Evolutionary conservation across 129 eudicot species (phyloP).

Genomic region (Glebionis coronaria): DNA sequence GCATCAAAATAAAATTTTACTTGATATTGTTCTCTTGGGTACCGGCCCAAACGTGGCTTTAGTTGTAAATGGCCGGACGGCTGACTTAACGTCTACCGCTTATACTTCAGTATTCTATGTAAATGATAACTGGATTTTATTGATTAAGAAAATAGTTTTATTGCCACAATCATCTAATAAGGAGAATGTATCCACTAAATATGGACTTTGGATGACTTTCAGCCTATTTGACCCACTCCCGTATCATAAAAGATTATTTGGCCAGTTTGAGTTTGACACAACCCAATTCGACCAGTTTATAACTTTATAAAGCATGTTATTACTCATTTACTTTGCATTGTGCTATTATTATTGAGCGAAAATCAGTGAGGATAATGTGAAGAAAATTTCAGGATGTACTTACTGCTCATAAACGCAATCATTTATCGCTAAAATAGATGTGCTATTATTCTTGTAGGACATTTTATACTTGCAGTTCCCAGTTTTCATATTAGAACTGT

Average conservation of each 20-base stretch:
- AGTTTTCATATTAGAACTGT: slow-evolving; percentile 71
- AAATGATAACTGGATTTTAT: background rate
- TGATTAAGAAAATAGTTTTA: background rate
- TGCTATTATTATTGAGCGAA: no score
- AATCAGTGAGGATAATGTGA: no score
- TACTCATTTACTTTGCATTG: background rate
- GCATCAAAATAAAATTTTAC: no score
- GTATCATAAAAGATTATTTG: background rate
- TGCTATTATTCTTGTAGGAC: slow-evolving; percentile 47
- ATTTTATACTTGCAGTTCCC: slow-evolving; percentile 80
- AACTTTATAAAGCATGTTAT: background rate
- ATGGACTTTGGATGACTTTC: background rate
- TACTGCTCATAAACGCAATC: slow-evolving; percentile 91
- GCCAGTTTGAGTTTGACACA: slow-evolving; percentile 3
- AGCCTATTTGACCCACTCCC: background rate
- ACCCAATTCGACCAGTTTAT: background rate
- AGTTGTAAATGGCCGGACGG: no score
- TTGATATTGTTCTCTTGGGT: no score
- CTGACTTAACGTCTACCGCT: no score
- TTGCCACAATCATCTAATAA: background rate
- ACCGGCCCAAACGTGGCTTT: no score
- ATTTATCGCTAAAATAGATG: slow-evolving; percentile 60
- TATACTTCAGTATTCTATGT: background rate
- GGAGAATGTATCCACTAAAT: background rate
- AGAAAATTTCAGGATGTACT: slow-evolving; percentile 34